Evolutionary conservation across 1,284 basidiomycete species (phyloP).

Genomic region (Psilocybe mexicana): DNA sequence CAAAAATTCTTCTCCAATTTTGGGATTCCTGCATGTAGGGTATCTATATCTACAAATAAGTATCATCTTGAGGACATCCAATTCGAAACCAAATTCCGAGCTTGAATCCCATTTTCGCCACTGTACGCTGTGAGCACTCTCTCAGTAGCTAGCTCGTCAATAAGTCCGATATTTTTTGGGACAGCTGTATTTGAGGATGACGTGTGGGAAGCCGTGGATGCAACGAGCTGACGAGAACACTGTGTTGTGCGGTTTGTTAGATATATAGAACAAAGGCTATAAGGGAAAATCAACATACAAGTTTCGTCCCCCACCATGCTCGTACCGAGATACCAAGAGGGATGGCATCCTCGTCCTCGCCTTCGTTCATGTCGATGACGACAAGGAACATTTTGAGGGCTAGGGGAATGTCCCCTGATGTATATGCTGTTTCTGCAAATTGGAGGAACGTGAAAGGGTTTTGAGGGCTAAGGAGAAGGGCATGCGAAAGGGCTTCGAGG

Average conservation of each 20-base stretch:
- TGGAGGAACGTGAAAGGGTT: slow-evolving; percentile 84
- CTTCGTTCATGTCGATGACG: slow-evolving; percentile 81
- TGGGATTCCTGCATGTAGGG: too few species aligned
- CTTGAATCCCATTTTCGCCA: slow-evolving; percentile 31
- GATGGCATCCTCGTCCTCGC: slow-evolving; percentile 48
- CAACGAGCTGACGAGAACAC: slow-evolving; percentile 59
- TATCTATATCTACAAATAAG: too few species aligned
- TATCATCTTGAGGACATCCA: slow-evolving; percentile 35
- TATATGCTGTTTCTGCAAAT: slow-evolving; percentile 87
- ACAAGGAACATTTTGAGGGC: slow-evolving; percentile 84
- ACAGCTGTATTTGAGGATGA: slow-evolving; percentile 59
- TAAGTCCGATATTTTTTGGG: slow-evolving; percentile 52
- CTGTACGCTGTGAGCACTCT: slow-evolving; percentile 58
- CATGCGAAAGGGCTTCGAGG: slow-evolving; percentile 79
- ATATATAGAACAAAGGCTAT: not conserved
- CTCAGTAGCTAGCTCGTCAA: slow-evolving; percentile 76
- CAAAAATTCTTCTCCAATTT: too few species aligned
- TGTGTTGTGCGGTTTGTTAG: slow-evolving; percentile 25
- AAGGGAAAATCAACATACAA: slow-evolving; percentile 51
- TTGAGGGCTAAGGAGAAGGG: slow-evolving; percentile 79
- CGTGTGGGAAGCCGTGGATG: slow-evolving; percentile 33
- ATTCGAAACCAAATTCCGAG: slow-evolving; percentile 32
- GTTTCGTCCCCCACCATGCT: slow-evolving; percentile 87
- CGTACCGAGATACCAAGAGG: slow-evolving; percentile 62
- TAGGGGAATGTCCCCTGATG: slow-evolving; percentile 70